phyloP scores from a whole-genome alignment of 2,329 filamentous ascomycete species.

The Pestalotiopsis sp. region DNA sequence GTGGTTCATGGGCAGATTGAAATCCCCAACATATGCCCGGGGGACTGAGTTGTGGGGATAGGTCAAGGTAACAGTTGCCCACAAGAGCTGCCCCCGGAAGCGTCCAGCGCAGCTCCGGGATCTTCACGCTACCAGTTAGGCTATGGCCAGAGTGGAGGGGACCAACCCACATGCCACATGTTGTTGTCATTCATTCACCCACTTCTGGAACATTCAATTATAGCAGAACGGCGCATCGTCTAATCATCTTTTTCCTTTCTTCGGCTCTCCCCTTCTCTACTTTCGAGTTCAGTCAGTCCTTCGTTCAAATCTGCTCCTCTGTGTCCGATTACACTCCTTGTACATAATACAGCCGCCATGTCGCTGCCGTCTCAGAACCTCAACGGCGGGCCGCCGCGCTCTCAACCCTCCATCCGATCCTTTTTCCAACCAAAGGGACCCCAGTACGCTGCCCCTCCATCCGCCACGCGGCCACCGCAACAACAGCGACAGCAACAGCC shows the following conservation, averaged over 20 bases:
- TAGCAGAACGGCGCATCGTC: neutral
- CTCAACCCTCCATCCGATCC: conserved; percentile 62
- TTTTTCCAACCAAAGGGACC: conserved; percentile 59
- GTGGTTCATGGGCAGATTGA: no score
- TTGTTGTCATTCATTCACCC: neutral
- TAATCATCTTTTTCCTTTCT: neutral
- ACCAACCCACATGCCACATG: neutral
- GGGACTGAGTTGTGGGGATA: neutral
- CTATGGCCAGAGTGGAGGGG: neutral
- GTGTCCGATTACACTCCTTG: neutral
- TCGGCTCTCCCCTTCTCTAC: neutral
- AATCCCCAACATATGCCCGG: no score
- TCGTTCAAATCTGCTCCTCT: neutral
- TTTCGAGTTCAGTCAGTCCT: neutral
- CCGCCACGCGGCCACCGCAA: conserved; percentile 20
- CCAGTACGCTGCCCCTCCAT: conserved; percentile 36
- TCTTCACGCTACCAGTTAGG: neutral
- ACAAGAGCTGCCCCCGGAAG: neutral
- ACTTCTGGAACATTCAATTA: neutral
- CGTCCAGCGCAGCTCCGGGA: neutral
- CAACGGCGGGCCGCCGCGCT: conserved; percentile 22
- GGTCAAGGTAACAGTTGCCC: neutral
- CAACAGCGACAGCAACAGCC: conserved; percentile 15
- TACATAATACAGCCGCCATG: conserved; percentile 30
- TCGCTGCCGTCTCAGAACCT: conserved; percentile 38